Percentiles rank a stretch among this genome's conserved stretches.
Evolutionary conservation across 1,284 basidiomycete genomes (phyloP).

Genomic region (Ustilago sp.): DNA sequence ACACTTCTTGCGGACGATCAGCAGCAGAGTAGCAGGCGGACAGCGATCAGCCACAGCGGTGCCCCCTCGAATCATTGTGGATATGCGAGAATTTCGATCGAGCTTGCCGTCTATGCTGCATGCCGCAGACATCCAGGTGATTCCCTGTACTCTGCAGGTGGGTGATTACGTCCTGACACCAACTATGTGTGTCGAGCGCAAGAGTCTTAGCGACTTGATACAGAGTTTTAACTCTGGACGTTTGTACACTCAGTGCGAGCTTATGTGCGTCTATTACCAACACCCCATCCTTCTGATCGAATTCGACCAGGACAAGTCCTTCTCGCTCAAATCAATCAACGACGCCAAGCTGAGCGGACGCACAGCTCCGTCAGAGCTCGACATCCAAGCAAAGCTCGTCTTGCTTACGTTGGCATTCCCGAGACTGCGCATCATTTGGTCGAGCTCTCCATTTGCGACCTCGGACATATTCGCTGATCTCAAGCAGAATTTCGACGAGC

Average conservation of each 20-base stretch:
- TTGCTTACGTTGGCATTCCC: slow-evolving; percentile 90
- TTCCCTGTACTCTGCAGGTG: slow-evolving; percentile 90
- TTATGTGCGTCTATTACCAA: slow-evolving; percentile 96
- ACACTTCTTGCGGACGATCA: slow-evolving; percentile 83
- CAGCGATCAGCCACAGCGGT: slow-evolving; percentile 76
- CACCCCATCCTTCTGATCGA: slow-evolving; percentile 95
- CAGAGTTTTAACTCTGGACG: slow-evolving; percentile 92
- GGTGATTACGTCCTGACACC: slow-evolving; percentile 97
- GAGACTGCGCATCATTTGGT: slow-evolving; percentile 93
- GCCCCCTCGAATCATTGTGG: slow-evolving; percentile 87
- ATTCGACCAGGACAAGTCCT: slow-evolving; percentile 96
- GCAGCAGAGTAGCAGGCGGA: slow-evolving; percentile 87
- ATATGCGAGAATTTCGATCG: slow-evolving; percentile 95
- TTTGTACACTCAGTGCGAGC: slow-evolving; percentile 95
- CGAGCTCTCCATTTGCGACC: slow-evolving; percentile 91
- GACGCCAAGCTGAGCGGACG: slow-evolving; percentile 23
- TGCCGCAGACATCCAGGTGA: slow-evolving; percentile 81
- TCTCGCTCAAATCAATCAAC: slow-evolving; percentile 74
- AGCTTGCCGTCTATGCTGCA: slow-evolving; percentile 90
- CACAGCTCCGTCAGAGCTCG: slow-evolving; percentile 64
- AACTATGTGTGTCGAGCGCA: slow-evolving; percentile 94
- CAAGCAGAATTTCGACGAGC: slow-evolving; percentile 85
- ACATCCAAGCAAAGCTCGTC: slow-evolving; percentile 88
- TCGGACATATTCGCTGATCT: slow-evolving; percentile 93
- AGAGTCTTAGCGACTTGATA: slow-evolving; percentile 90